Base-by-base conservation (phyloP, 805 yeast species). In the Clavispora santaluciae region DNA sequence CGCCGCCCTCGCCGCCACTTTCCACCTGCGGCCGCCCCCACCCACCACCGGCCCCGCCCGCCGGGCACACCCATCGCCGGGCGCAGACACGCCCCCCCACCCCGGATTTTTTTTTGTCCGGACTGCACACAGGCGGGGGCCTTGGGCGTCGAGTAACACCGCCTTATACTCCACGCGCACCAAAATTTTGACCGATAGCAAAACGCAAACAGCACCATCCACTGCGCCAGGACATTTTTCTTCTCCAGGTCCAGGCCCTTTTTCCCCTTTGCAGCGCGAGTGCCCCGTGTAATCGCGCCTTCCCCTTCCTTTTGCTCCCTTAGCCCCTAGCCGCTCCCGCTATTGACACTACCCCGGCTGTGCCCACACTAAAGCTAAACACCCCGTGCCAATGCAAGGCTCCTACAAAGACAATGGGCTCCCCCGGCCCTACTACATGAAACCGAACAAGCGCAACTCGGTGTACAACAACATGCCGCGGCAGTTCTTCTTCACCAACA, bases 401-500 rank as follows among this genome's bases (percentile, higher is more conserved):
- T 55, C 67, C 10, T 66, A 69, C 49, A 65, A 64, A 39, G 60
- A 56, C 40, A 60, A 64, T 45, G 75, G 73, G 12, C 59, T 69
- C 36, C 75, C 75, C 16, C 55, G 73, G 43, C 75, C 75, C 6
- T 69, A 69, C 53, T 65, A 69, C 49, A 69, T 69, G 73, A 69
- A 67, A 49, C 73, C 75, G 3, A 57, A 56, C 43, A 61, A 56
- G 48, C 64, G 60, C 40, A 48, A 52, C 17, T 64, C 70, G 0
- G 68, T 65, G 1, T 69, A 69, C 47, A 60, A 63, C 21, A 60
- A 59, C 22, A 43, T 60, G 44, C 62, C 70, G 6, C 42, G 39
- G 15, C 57, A 49, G 35, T 61, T 55, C 38, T 66, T 69, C 51
- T 63, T 56, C 45, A 55, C 63, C n/a, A 61, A 70, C 22, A 56